phyloP scores from a whole-genome alignment of 1,284 basidiomycete species.

The Fistulina hepatica region DNA sequence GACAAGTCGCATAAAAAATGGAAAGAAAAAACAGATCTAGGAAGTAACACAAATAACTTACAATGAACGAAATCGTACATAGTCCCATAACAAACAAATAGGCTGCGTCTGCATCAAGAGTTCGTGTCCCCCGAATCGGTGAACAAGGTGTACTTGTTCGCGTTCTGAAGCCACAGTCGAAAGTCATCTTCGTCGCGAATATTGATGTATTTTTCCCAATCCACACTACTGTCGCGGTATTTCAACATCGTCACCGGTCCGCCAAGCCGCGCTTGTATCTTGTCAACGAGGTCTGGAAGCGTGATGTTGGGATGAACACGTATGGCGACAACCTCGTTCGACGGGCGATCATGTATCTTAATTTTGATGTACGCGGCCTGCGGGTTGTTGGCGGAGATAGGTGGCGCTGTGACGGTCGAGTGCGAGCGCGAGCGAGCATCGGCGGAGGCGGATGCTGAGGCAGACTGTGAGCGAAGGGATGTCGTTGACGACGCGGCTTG shows the following conservation, averaged over 20 bases:
- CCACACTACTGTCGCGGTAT: conserved; percentile 71
- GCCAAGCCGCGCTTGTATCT: conserved; percentile 81
- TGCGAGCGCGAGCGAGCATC: conserved; percentile 25
- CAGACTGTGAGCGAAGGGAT: conserved; percentile 9
- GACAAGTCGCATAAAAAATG: too few relatives aligned
- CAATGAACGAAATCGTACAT: too few relatives aligned
- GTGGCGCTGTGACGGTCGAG: conserved; percentile 46
- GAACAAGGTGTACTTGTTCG: conserved; percentile 84
- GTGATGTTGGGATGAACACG: conserved; percentile 94
- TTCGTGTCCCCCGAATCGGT: conserved; percentile 55
- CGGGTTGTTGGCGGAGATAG: conserved; percentile 64
- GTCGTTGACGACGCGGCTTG: conserved; percentile 11
- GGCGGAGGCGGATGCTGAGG: not conserved
- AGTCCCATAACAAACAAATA: too few relatives aligned
- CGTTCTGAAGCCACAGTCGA: conserved; percentile 69
- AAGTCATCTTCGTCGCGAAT: conserved; percentile 65
- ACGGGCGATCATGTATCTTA: conserved; percentile 89
- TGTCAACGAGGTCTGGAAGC: conserved; percentile 78
- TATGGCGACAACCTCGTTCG: conserved; percentile 93
- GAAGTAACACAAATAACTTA: too few relatives aligned
- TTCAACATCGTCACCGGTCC: conserved; percentile 59
- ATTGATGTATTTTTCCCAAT: conserved; percentile 53
- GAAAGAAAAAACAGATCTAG: too few relatives aligned
- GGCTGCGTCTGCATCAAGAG: too few relatives aligned
- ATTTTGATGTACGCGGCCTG: conserved; percentile 91